Conservation (phyloP, 805 yeast species). For the Myxozyma monticola region DNA sequence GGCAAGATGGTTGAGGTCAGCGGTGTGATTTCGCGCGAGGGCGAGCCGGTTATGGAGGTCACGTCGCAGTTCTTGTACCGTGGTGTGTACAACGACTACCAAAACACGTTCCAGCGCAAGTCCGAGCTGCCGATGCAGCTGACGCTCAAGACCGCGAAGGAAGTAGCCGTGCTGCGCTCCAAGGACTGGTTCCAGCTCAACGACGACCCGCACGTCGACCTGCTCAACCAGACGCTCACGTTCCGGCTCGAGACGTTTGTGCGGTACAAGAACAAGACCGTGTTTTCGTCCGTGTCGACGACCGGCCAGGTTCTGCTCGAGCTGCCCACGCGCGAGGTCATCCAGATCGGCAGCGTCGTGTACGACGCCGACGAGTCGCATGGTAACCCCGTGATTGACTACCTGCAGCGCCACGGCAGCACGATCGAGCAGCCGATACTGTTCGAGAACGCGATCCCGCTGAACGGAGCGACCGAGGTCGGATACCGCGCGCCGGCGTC, state of each 20-base stretch:
- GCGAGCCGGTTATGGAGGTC: slow-evolving; percentile 85
- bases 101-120: slow-evolving; percentile 86
- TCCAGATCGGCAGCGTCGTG: slow-evolving; percentile 77
- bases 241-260: slow-evolving; percentile 87
- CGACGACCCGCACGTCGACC: slow-evolving; percentile 57
- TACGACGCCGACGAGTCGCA: slow-evolving; percentile 90
- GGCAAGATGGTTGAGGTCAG: slow-evolving; percentile 96
- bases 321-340: slow-evolving; percentile 85
- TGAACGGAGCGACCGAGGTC: slow-evolving; percentile 53
- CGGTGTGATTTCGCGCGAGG: slow-evolving; percentile 79
- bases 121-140: slow-evolving; percentile 86
- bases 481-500: slow-evolving; percentile 76
- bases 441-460: slow-evolving; percentile 87
- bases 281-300: slow-evolving; percentile 78
- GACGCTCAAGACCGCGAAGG: slow-evolving; percentile 70
- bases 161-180: slow-evolving; percentile 87
- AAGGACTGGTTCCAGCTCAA: slow-evolving; percentile 97
- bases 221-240: slow-evolving; percentile 76
- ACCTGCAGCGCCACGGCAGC: slow-evolving; percentile 85
- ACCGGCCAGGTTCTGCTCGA: slow-evolving; percentile 83
- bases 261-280: slow-evolving; percentile 71
- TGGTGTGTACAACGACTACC: slow-evolving; percentile 83
- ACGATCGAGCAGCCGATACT: slow-evolving; percentile 91
- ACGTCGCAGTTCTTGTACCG: slow-evolving; percentile 95
- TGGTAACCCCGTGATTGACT: slow-evolving; percentile 97